phyloP scores from a whole-genome alignment of 176 grass and related monocot genomes.

The Aegilops longissima region DNA sequence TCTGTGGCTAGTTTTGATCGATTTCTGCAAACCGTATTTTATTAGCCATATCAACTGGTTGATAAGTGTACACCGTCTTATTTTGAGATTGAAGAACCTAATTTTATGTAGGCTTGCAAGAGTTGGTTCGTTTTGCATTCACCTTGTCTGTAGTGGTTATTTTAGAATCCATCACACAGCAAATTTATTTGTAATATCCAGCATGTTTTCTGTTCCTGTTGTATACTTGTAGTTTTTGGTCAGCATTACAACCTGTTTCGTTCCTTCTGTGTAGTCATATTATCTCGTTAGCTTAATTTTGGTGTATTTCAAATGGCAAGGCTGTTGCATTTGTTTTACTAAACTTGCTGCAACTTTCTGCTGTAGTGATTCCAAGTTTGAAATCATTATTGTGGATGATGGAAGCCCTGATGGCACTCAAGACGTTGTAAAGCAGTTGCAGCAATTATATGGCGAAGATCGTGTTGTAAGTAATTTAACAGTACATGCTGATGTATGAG shows the following conservation, averaged over 20 bases:
- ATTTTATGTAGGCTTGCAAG: neutral
- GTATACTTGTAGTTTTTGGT: neutral
- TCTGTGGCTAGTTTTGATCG: neutral
- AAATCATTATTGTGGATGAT: conserved; percentile 97
- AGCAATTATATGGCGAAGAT: conserved; percentile 88
- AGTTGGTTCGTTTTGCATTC: neutral
- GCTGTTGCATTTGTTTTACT: neutral
- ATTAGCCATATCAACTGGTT: neutral
- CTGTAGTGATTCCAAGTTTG: conserved; percentile 70
- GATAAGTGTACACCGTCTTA: neutral
- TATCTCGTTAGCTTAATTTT: neutral
- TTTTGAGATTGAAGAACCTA: neutral
- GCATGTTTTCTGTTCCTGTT: neutral
- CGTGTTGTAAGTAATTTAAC: conserved; percentile 64
- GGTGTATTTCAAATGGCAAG: neutral
- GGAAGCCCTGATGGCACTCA: conserved; percentile 98
- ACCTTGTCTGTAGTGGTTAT: neutral
- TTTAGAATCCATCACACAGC: neutral
- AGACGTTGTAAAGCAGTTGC: conserved; percentile 90
- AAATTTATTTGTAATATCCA: neutral
- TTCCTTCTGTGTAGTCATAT: neutral
- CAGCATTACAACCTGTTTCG: neutral
- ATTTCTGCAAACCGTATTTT: neutral
- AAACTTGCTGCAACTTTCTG: neutral
- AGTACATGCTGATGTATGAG: neutral